These are phyloP conservation scores for Leishmania guyanensis DNA, from an alignment of 208 protist species.

Conservation along the genomic window DNA sequence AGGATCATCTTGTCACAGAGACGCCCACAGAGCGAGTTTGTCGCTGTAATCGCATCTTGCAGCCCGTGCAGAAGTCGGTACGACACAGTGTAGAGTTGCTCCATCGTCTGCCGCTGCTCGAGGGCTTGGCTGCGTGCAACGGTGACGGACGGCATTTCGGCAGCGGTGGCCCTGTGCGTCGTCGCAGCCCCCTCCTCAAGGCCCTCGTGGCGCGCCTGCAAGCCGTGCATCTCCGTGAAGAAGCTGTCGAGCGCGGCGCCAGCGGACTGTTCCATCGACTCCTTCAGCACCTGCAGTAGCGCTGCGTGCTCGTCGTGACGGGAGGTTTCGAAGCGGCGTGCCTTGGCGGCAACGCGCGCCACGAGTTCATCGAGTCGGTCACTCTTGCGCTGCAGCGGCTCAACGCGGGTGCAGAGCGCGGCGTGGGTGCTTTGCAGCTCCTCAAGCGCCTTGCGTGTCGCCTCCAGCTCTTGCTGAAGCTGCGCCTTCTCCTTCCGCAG, in stretches of 20 bases:
- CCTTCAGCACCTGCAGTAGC: slow-evolving; percentile 74
- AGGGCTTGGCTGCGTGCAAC: slow-evolving; percentile 44
- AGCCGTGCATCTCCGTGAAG: slow-evolving; percentile 47
- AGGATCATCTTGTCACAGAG: slow-evolving; percentile 74
- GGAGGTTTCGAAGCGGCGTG: slow-evolving; percentile 56
- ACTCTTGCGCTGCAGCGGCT: slow-evolving; percentile 57
- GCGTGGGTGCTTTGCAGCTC: slow-evolving; percentile 25
- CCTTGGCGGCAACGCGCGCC: slow-evolving; percentile 56
- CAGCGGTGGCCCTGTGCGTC: background rate
- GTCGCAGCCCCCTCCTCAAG: background rate
- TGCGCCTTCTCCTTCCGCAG: slow-evolving; percentile 34
- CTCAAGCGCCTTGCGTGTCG: background rate
- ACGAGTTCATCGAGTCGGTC: slow-evolving; percentile 76
- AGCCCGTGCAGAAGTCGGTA: slow-evolving; percentile 60
- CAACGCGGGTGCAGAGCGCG: slow-evolving; percentile 32
- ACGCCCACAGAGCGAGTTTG: slow-evolving; percentile 62
- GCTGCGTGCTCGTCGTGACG: slow-evolving; percentile 57
- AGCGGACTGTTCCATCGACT: slow-evolving; percentile 51
- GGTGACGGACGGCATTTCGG: slow-evolving; percentile 46
- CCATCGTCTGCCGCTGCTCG: slow-evolving; percentile 48
- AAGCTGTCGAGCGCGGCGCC: slow-evolving; percentile 60
- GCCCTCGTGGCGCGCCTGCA: slow-evolving; percentile 21
- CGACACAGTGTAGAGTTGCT: slow-evolving; percentile 64
- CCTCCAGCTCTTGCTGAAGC: slow-evolving; percentile 2
- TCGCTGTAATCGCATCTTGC: slow-evolving; percentile 40